These are phyloP conservation scores for Catharanthus roseus DNA, from an alignment of 257 asterid species.

Conservation along the genomic window DNA sequence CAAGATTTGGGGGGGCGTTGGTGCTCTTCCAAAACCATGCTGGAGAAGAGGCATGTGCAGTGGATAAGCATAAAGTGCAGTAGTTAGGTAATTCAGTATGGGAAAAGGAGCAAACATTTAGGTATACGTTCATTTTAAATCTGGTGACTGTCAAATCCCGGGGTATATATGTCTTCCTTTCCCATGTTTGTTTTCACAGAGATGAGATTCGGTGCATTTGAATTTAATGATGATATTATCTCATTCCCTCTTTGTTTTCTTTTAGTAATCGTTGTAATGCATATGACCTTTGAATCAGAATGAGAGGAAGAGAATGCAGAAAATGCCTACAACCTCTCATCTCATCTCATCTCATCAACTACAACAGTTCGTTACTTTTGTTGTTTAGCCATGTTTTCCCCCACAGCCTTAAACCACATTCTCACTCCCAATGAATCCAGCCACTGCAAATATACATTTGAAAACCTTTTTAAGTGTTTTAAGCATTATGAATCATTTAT, in stretches of 20 bases:
- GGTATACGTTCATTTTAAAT: conserved; percentile 55
- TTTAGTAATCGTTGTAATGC: no score
- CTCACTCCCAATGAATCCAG: background rate
- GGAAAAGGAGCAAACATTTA: conserved; percentile 42
- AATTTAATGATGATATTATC: no score
- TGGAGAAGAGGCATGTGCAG: conserved; percentile 46
- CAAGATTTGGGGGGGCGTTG: conserved; percentile 24
- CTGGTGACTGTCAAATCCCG: conserved; percentile 68
- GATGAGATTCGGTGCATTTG: no score
- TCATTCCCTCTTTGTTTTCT: no score
- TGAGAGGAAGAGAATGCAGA: background rate
- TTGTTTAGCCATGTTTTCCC: background rate
- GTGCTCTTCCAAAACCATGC: conserved; percentile 43
- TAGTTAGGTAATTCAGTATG: conserved; percentile 59
- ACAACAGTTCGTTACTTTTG: background rate
- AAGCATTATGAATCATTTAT: no score
- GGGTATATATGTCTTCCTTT: no score
- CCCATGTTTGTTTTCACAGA: no score
- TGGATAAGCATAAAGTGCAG: conserved; percentile 18
- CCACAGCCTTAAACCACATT: background rate
- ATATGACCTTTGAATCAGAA: no score
- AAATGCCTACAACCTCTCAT: background rate
- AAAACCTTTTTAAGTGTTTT: no score
- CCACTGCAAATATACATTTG: background rate
- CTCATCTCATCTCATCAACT: no score